phyloP scores from a whole-genome alignment of 192 early-diverging fungal species.

The Chytriomyces sp. region DNA sequence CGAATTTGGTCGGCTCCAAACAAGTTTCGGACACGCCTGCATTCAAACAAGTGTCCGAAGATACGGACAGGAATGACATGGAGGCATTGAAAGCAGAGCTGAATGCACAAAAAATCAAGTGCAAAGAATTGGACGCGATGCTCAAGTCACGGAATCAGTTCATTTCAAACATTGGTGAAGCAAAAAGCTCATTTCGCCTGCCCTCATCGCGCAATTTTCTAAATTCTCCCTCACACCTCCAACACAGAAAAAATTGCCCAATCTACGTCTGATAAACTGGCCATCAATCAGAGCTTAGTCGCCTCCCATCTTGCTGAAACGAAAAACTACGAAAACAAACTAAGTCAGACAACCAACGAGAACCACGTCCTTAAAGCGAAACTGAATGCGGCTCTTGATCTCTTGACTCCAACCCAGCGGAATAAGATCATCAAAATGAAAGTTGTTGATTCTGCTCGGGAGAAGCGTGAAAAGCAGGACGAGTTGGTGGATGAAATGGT shows the following conservation, averaged over 20 bases:
- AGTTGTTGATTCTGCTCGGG: background rate
- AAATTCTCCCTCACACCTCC: background rate
- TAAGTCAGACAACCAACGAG: background rate
- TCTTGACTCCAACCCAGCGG: background rate
- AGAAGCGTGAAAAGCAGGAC: no score
- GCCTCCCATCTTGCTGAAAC: constrained; percentile 1
- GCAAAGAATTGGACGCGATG: background rate
- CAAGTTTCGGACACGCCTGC: background rate
- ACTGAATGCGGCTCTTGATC: background rate
- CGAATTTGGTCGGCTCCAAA: no score
- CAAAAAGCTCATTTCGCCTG: background rate
- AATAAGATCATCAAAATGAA: background rate
- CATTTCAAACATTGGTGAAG: constrained; percentile 24
- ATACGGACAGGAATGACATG: background rate
- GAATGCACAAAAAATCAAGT: background rate
- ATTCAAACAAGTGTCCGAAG: constrained; percentile 7
- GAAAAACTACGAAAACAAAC: background rate
- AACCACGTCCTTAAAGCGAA: background rate
- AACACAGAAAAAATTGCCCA: constrained; percentile 19
- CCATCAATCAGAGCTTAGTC: background rate
- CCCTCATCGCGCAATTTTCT: no score
- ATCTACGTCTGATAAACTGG: constrained; percentile 18
- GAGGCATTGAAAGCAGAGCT: background rate
- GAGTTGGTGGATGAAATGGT: no score
- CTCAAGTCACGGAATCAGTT: constrained; percentile 20